Evolutionary conservation across 139 green algal species (phyloP).

Genomic region (Mesotaenium endlicherianum): DNA sequence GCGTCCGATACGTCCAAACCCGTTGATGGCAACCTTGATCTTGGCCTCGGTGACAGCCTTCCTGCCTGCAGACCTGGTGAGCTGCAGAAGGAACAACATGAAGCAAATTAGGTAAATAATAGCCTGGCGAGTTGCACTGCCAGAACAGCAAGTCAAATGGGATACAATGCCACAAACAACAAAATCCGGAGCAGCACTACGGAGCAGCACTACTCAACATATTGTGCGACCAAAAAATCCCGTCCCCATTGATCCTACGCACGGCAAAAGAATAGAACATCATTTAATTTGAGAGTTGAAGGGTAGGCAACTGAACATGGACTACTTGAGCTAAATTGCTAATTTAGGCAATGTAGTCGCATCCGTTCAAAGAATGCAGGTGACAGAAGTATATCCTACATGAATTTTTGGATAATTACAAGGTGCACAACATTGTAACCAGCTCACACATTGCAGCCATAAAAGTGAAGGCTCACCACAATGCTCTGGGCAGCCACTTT

Average conservation of each 20-base stretch:
- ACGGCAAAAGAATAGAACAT: neutral
- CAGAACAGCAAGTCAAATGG: neutral
- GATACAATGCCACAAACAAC: neutral
- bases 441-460: neutral
- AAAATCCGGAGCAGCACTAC: neutral
- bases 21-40: conserved; percentile 96
- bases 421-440: neutral
- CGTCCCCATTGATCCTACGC: conserved; percentile 1
- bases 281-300: neutral
- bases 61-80: conserved; percentile 22
- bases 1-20: conserved; percentile 95
- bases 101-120: neutral
- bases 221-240: neutral
- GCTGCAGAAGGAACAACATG: conserved; percentile 23
- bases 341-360: neutral
- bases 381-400: neutral
- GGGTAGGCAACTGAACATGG: neutral
- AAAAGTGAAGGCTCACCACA: conserved; percentile 16
- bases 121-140: too few relatives aligned
- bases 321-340: neutral
- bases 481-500: conserved; percentile 33
- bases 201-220: neutral
- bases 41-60: conserved; percentile 60
- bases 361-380: neutral
- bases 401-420: neutral